Conservation (phyloP, 78 protist species). For the Dictyostelium citrinum region DNA sequence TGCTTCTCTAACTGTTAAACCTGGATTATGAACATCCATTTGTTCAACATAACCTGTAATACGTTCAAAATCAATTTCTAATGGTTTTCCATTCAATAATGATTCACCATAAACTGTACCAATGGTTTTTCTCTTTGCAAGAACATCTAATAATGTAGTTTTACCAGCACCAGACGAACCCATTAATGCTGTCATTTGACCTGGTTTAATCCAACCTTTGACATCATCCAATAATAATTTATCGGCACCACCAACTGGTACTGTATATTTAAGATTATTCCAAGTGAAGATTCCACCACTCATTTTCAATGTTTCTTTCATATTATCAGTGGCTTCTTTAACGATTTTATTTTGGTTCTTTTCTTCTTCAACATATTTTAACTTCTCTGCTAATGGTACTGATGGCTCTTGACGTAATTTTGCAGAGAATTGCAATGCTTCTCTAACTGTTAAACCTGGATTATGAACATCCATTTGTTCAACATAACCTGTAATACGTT, state of each 20-base stretch:
- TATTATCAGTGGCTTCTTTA: too few species aligned
- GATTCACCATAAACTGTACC: constrained; percentile 79
- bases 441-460: constrained; percentile 72
- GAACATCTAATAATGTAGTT: constrained; percentile 87
- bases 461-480: constrained; percentile 83
- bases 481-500: constrained; percentile 80
- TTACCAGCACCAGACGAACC: constrained; percentile 87
- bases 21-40: constrained; percentile 78
- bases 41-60: constrained; percentile 84
- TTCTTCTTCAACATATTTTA: too few species aligned
- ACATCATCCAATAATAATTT: too few species aligned
- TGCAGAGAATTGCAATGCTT: constrained; percentile 71
- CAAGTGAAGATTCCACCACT: too few species aligned
- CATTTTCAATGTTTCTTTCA: too few species aligned
- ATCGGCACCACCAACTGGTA: too few species aligned
- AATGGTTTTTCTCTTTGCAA: constrained; percentile 85
- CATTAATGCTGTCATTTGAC: constrained; percentile 85
- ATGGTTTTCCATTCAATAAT: constrained; percentile 81
- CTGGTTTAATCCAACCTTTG: too few species aligned
- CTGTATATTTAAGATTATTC: too few species aligned
- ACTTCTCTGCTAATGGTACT: constrained; percentile 42
- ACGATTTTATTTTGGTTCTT: too few species aligned
- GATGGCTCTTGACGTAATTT: constrained; percentile 55
- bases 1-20: constrained; percentile 72
- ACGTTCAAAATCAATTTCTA: constrained; percentile 70